These are phyloP conservation scores for Biscutella laevigata DNA, from an alignment of 441 rosid species.

Conservation along the genomic window DNA sequence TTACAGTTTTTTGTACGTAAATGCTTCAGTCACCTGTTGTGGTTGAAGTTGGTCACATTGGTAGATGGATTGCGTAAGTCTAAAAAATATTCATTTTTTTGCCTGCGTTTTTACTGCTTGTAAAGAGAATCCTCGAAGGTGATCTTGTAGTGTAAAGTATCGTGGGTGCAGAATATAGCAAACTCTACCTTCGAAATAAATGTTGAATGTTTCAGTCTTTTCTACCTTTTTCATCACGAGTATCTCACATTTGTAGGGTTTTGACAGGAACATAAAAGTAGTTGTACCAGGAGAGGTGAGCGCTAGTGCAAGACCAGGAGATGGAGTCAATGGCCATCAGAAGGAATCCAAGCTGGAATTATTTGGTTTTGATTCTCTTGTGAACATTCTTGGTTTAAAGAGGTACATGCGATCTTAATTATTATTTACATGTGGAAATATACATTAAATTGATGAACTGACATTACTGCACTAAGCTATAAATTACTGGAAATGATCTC, in stretches of 20 bases:
- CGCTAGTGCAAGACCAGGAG: conserved; percentile 34
- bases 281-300: conserved; percentile 29
- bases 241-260: conserved; percentile 24
- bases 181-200: background rate
- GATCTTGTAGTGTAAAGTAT: background rate
- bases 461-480: background rate
- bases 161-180: background rate
- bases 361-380: conserved; percentile 99
- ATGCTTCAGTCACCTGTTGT: conserved; percentile 1
- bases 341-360: conserved; percentile 71
- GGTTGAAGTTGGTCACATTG: background rate
- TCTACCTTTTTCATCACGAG: conserved; percentile 1
- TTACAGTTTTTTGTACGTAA: background rate
- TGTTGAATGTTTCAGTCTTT: background rate
- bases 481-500: background rate
- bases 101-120: background rate
- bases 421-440: background rate
- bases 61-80: background rate
- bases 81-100: background rate
- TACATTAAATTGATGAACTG: background rate
- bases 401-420: conserved; percentile 40
- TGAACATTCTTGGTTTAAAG: conserved; percentile 91
- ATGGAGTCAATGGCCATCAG: conserved; percentile 48
- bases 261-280: conserved; percentile 50
- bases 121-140: background rate